Evolutionary conservation across 208 protist genomes (phyloP).

Genomic region (Trypanosomatidae sp.): DNA sequence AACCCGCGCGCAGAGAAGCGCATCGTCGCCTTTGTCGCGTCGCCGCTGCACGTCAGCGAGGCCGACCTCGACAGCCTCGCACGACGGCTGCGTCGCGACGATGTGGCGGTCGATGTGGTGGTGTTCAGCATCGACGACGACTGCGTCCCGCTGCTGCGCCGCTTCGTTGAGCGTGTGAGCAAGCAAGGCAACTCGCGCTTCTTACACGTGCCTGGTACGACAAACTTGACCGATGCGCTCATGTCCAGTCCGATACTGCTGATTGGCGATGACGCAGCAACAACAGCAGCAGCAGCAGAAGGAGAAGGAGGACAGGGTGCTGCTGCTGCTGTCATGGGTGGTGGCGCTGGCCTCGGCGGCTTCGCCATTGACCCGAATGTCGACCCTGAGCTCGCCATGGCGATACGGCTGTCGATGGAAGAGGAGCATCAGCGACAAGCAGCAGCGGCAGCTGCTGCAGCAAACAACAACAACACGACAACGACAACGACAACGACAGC

Average conservation of each 20-base stretch:
- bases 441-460: constrained; percentile 18
- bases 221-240: constrained; percentile 87
- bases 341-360: constrained; percentile 9
- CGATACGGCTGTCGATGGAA: constrained; percentile 91
- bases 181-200: constrained; percentile 80
- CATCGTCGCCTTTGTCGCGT: constrained; percentile 97
- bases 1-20: constrained; percentile 93
- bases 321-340: background rate
- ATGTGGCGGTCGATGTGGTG: constrained; percentile 95
- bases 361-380: constrained; percentile 87
- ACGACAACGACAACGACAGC: background rate
- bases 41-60: constrained; percentile 81
- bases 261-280: too few species aligned
- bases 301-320: constrained; percentile 4
- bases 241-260: constrained; percentile 86
- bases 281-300: too few species aligned
- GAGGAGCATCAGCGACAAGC: constrained; percentile 88
- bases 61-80: constrained; percentile 89
- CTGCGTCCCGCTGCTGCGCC: constrained; percentile 66
- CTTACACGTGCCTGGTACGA: constrained; percentile 50
- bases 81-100: constrained; percentile 95
- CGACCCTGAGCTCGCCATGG: constrained; percentile 93
- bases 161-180: constrained; percentile 87
- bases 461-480: background rate
- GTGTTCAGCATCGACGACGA: constrained; percentile 93